Base-by-base conservation (phyloP, 768 basidiomycete species). In the Mycena vulgaris region DNA sequence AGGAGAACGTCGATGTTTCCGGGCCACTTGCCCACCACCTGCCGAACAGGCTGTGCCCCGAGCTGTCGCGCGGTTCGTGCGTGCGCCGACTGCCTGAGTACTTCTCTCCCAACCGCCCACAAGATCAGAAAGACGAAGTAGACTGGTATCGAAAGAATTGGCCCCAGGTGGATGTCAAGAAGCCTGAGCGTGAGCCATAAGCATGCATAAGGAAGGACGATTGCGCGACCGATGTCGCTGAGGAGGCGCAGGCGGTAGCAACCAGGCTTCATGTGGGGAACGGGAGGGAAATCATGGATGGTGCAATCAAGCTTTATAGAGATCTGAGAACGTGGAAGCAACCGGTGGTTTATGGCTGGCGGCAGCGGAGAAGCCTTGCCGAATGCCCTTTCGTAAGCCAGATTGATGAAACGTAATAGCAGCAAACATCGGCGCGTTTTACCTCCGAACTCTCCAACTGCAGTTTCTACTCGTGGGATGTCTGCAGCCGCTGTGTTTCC, bases 1-100 rank as follows among this genome's bases (percentile, higher is more conserved):
- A 92, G 75, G 65, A 92, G 84, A 55, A 93, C 78, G 74, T 94
- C 93, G 73, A 93, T 80, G 76, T 93, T 93, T n/a, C 93, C 93
- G 5, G 92, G 92, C 90, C 91, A 92, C 81, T 87, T 90, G 9
- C 92, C 92, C 21, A 86, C 81, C 19, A 93, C 88, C 23, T 84
- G 80, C 5, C 90, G 90, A 55, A 91, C 88, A 2, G 79, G 82
- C 68, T 82, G 81, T 8, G 89, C 90, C 7, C 87, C 86, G 17
- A 90, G 78, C 35, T 81, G 84, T 14, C 76, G 75, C 0, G 89
- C 89, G 51, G 90, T 83, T 37, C 80, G 79, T 23, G 70, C 71
- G 58, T 90, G 88, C 2, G 72, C 65, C 51, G 79, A 71, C 53
- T 83, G 78, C 16, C 73, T 70, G 66, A 85, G 81, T 19, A 79